phyloP scores from a whole-genome alignment of 495 filamentous ascomycete species.

The Friedmanniomyces simplex region DNA sequence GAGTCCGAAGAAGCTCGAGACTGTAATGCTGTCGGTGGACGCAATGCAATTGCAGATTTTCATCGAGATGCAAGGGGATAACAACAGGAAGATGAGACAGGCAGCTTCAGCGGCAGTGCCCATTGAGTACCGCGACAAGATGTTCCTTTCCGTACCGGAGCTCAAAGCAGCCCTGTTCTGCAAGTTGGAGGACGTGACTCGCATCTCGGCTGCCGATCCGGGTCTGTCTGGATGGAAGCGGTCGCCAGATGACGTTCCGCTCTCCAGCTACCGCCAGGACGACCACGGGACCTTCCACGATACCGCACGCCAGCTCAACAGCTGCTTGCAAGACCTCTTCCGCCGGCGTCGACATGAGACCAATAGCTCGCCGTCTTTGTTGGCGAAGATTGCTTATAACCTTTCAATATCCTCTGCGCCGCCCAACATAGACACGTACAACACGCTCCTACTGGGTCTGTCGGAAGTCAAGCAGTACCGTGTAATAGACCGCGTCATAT shows the following conservation, averaged over 20 bases:
- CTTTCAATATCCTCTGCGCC: constrained; percentile 46
- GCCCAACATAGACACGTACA: constrained; percentile 56
- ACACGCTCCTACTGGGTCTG: constrained; percentile 50
- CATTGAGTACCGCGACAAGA: constrained; percentile 1
- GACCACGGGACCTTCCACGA: constrained; percentile 16
- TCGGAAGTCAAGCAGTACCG: constrained; percentile 39
- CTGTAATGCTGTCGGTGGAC: constrained; percentile 22
- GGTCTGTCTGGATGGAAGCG: constrained; percentile 3
- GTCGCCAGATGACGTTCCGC: background rate
- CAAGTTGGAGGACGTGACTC: background rate
- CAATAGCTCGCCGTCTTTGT: constrained; percentile 8
- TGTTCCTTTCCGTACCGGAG: background rate
- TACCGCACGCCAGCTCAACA: constrained; percentile 21
- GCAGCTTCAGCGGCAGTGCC: constrained; percentile 9
- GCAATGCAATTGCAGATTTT: constrained; percentile 18
- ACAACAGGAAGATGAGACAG: background rate
- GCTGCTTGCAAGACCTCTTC: constrained; percentile 14
- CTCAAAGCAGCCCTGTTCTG: background rate
- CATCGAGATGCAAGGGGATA: background rate
- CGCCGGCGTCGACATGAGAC: background rate
- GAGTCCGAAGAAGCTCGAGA: constrained; percentile 26
- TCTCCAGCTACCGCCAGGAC: constrained; percentile 25
- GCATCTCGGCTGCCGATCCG: background rate
- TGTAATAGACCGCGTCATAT: constrained; percentile 45
- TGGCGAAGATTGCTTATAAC: constrained; percentile 58